Evolutionary conservation across 129 eudicot species (phyloP), one percentile per base, ranked within the genome.

Genomic region (Lonicera japonica): DNA sequence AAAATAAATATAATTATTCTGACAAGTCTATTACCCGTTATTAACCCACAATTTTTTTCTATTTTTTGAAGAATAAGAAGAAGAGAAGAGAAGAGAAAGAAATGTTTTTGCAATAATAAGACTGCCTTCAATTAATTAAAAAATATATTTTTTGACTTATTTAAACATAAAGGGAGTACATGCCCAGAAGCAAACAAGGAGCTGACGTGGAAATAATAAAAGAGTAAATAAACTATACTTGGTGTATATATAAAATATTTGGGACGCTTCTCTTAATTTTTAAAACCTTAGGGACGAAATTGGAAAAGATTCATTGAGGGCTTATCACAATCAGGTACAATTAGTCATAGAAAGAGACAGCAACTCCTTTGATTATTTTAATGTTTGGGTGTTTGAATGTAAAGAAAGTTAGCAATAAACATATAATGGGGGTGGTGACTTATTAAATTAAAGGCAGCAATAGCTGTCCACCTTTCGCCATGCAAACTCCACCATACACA

Each of bases 401-500:
- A 8, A 5, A 18, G 45, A 48, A 63, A 63, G 68, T 21, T 8
- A 6, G 67, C 54, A 43, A 43, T 62, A 18, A 14, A 39, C 8
- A 13, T 11, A 22, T 9, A 64, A 64, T 59, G 36, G 63, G 25
- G 25, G 45, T 13, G 36, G 56, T 63, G 59, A 71, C 41, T 63
- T 56, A 54, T 52, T 52, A 25, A 29, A 29, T 2, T 29, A 29
- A 29, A 29, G 36, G 36, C 36, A 29, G 36, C 36, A 29, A 29
- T 29, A 52, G 60, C 60, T 73, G 79, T 64, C 70, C 61, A 74
- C 43, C 73, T 78, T 78, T 71, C 78, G 69, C 74, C 79, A 74
- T 68, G 75, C 81, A 77, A 77, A 64, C 47, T 73, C 20, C 83
- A 82, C 88, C 84, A 68, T 69, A 75, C 77, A 75, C 82, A 70